Evolutionary conservation across 495 filamentous ascomycete genomes (phyloP).

Genomic region (Thermochaetoides thermophila): DNA sequence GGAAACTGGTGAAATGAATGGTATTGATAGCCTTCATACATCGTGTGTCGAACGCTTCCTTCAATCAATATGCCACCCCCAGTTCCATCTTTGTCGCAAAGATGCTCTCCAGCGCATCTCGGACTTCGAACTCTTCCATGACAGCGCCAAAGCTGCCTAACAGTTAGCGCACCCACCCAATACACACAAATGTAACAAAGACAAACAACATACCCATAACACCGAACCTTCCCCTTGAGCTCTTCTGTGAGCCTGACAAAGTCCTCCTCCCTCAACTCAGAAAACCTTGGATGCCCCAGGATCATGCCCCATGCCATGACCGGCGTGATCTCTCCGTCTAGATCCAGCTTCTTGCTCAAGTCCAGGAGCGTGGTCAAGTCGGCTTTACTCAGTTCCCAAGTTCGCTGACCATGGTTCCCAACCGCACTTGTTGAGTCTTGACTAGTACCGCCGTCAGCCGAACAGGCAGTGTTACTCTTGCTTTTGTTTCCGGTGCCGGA

Average conservation of each 20-base stretch:
- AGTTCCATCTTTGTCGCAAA: constrained; percentile 47
- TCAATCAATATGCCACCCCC: constrained; percentile 18
- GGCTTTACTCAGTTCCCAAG: constrained; percentile 54
- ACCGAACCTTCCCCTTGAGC: constrained; percentile 66
- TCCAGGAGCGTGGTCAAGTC: constrained; percentile 71
- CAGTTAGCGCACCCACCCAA: too few relatives aligned
- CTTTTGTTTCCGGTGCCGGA: not conserved
- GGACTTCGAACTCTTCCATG: constrained; percentile 82
- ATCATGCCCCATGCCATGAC: constrained; percentile 88
- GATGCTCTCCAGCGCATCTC: constrained; percentile 66
- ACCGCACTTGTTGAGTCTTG: too few relatives aligned
- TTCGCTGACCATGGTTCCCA: constrained; percentile 30
- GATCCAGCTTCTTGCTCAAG: constrained; percentile 65
- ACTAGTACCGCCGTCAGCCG: not conserved
- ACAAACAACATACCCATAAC: constrained; percentile 66
- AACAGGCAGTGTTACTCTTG: not conserved
- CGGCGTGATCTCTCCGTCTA: constrained; percentile 91
- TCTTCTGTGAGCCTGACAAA: constrained; percentile 58
- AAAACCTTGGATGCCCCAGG: constrained; percentile 51
- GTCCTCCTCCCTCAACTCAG: constrained; percentile 49
- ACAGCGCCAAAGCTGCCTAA: constrained; percentile 70
- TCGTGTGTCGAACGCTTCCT: too few relatives aligned
- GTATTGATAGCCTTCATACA: too few relatives aligned
- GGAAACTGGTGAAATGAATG: too few relatives aligned
- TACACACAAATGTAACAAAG: not conserved